Conservation (phyloP, 176 grass and related monocot species). For the Aegilops tauschii region DNA sequence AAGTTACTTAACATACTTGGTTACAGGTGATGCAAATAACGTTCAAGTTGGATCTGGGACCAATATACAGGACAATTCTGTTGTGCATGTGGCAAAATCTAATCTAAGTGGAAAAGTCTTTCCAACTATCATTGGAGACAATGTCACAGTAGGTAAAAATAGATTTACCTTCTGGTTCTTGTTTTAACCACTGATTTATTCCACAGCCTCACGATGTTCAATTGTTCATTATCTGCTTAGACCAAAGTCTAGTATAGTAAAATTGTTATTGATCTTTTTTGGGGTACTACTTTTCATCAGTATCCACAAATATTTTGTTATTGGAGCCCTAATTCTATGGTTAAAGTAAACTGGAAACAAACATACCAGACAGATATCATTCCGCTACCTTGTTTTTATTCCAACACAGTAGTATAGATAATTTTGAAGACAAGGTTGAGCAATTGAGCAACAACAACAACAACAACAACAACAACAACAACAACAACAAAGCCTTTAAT, state of each 20-base stretch:
- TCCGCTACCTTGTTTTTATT: background rate
- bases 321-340: background rate
- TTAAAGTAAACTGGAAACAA: background rate
- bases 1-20: conserved; percentile 12
- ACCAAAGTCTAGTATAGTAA: background rate
- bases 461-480: no score
- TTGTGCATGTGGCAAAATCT: conserved; percentile 95
- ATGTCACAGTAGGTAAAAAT: conserved; percentile 90
- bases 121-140: conserved; percentile 85
- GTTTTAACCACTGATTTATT: background rate
- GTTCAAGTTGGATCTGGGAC: conserved; percentile 83
- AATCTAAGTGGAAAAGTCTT: conserved; percentile 93
- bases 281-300: background rate
- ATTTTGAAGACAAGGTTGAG: background rate
- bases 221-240: conserved; percentile 9
- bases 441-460: background rate
- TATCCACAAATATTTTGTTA: background rate
- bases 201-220: background rate
- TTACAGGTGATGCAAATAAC: conserved; percentile 80
- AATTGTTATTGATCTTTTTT: no score
- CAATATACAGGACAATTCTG: conserved; percentile 97
- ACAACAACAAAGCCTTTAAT: no score
- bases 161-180: conserved; percentile 23
- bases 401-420: background rate
- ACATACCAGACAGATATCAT: background rate